phyloP scores from a whole-genome alignment of 768 basidiomycete species.

The Kwoniella sp. region DNA sequence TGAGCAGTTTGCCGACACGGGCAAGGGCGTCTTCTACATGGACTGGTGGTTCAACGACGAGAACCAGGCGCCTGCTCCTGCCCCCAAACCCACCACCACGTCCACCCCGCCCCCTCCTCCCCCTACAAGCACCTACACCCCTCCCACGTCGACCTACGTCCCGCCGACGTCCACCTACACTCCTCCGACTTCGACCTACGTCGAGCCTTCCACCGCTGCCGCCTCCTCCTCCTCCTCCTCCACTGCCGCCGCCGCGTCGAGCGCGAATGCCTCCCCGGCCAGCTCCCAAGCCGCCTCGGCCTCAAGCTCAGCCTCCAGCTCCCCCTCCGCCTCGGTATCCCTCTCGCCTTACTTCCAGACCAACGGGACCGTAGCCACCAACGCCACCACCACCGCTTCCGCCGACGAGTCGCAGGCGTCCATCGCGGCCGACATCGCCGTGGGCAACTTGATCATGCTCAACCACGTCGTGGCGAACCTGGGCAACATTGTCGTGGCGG shows the following conservation, averaged over 20 bases:
- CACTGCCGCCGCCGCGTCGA: background rate
- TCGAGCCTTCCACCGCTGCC: slow-evolving; percentile 13
- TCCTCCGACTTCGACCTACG: slow-evolving; percentile 14
- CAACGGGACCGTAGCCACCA: slow-evolving; percentile 9
- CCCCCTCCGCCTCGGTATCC: background rate
- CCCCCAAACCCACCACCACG: slow-evolving; percentile 27
- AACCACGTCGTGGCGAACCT: slow-evolving; percentile 37
- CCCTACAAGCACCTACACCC: slow-evolving; percentile 28
- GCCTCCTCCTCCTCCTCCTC: slow-evolving; percentile 15
- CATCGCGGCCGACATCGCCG: background rate
- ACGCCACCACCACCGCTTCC: slow-evolving; percentile 10
- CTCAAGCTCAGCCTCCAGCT: background rate
- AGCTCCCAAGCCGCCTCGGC: no score
- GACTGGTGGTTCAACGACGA: slow-evolving; percentile 59
- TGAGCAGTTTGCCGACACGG: slow-evolving; percentile 55
- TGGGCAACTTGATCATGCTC: slow-evolving; percentile 32
- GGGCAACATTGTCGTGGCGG: slow-evolving; percentile 37
- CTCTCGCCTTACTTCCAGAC: slow-evolving; percentile 5
- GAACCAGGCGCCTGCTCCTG: slow-evolving; percentile 11
- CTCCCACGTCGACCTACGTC: slow-evolving; percentile 20
- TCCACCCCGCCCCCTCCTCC: slow-evolving; percentile 18
- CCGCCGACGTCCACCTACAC: slow-evolving; percentile 23
- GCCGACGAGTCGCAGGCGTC: slow-evolving; percentile 1
- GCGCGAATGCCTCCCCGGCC: slow-evolving; percentile 4
- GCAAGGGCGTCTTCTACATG: slow-evolving; percentile 60